Evolutionary conservation across 2,329 filamentous ascomycete species (phyloP), one percentile per base, ranked within the genome.

Genomic region (Colletotrichum sp.): DNA sequence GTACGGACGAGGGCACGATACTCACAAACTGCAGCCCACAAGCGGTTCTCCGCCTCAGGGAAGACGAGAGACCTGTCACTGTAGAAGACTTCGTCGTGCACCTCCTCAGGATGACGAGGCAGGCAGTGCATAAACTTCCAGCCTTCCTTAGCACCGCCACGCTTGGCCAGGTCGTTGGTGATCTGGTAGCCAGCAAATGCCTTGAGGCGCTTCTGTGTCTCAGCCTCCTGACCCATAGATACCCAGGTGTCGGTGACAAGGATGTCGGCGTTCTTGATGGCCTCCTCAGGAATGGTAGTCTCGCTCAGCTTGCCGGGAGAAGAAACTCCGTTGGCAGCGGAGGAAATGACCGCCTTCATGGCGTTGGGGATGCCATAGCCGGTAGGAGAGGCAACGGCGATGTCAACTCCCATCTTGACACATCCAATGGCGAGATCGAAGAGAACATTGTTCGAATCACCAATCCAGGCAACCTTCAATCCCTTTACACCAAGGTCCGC

Each of bases 111-210:
- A 83, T 99, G 96, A 78, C 97, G 92, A 16, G 97, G 97, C 75
- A 99, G 86, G 84, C 97, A 99, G 88, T 99, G 97, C 97, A 99
- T 98, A 84, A 99, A 99, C 85, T 95, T 96, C 97, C 97, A 99
- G 78, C 91, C 91, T 16, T 94, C 89, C 84, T 97, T 98, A 57
- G 97, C 97, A 24, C 95, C 96, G 59, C 96, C 96, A 66, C 93
- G 90, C 85, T 93, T 91, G 3, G 96, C 96, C 79, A 99, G 88
- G 59, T 97, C 95, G 64, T 93, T 91, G 4, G 96, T 98, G 81
- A 99, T 94, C 84, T 98, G 96, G 86, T 96, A 99, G 16, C 96
- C 96, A 34, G 91, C 90, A 84, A 99, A 99, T 3, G 93, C 95
- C 82, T 93, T 91, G 76, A 98, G 84, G 67, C 95, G 90, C 88